These are phyloP conservation scores for Venturiaceae sp. DNA, from an alignment of 2,329 filamentous ascomycete genomes.

Conservation along the genomic window DNA sequence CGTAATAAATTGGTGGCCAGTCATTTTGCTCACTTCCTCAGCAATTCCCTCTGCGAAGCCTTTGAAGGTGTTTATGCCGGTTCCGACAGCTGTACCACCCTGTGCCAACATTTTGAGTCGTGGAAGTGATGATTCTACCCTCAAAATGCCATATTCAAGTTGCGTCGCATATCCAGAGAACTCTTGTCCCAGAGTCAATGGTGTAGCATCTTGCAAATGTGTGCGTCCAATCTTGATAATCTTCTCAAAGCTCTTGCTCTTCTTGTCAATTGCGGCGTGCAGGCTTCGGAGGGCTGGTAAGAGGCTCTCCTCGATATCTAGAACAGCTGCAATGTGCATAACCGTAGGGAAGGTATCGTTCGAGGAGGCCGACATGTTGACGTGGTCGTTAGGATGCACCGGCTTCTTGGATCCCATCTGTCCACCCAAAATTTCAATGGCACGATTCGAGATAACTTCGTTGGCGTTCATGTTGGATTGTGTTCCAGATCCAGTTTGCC, in stretches of 20 bases:
- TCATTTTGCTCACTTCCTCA: slow-evolving; percentile 83
- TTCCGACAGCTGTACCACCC: slow-evolving; percentile 93
- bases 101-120: slow-evolving; percentile 83
- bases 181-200: slow-evolving; percentile 89
- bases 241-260: slow-evolving; percentile 80
- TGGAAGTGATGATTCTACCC: slow-evolving; percentile 72
- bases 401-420: slow-evolving; percentile 95
- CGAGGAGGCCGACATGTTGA: slow-evolving; percentile 97
- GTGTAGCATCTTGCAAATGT: slow-evolving; percentile 94
- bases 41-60: slow-evolving; percentile 94
- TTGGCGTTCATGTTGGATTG: slow-evolving; percentile 99
- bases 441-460: slow-evolving; percentile 98
- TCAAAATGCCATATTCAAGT: slow-evolving; percentile 81
- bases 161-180: slow-evolving; percentile 97
- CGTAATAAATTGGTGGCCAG: slow-evolving; percentile 86
- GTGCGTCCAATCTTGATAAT: slow-evolving; percentile 99
- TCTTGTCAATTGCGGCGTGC: slow-evolving; percentile 73
- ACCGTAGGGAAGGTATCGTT: slow-evolving; percentile 99
- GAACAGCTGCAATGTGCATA: slow-evolving; percentile 97
- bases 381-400: slow-evolving; percentile 98
- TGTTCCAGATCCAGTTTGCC: slow-evolving; percentile 97
- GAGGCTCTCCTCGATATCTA: slow-evolving; percentile 81
- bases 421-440: slow-evolving; percentile 94
- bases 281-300: slow-evolving; percentile 76
- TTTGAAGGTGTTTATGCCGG: slow-evolving; percentile 93